Percentiles rank a stretch among this genome's conserved stretches.
Evolutionary conservation across 1,284 basidiomycete species (phyloP).

Genomic region (Trichosporon sp.): DNA sequence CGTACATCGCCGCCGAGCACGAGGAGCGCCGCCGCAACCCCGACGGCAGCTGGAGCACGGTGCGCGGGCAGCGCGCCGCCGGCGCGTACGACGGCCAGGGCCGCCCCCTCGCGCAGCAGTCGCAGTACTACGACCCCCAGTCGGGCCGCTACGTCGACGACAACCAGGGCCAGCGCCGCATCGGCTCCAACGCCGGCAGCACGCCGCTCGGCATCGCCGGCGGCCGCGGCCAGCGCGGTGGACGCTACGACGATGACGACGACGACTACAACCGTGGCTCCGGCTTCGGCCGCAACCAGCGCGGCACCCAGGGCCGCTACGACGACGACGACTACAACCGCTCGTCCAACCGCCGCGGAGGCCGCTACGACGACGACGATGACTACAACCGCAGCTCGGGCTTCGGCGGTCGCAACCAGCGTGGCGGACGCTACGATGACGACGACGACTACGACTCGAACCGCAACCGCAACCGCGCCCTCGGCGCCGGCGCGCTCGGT

Average conservation of each 20-base stretch:
- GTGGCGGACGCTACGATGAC: background rate
- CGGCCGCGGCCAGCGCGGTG: background rate
- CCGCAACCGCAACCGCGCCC: constrained; percentile 1
- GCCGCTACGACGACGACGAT: background rate
- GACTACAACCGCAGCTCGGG: background rate
- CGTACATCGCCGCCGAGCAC: background rate
- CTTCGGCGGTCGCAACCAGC: background rate
- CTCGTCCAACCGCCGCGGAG: background rate
- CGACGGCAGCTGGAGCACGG: background rate
- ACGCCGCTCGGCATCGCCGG: background rate
- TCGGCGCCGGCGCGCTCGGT: background rate
- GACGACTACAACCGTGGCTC: background rate
- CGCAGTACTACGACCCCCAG: background rate
- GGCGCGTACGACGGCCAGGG: background rate
- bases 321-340: background rate
- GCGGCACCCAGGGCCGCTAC: background rate
- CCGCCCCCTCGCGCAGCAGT: background rate
- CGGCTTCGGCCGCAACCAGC: background rate
- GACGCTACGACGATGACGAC: background rate
- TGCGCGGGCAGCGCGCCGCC: background rate
- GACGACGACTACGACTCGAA: background rate
- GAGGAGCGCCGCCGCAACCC: background rate
- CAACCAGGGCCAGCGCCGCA: background rate
- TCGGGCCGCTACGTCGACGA: background rate
- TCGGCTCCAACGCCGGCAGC: background rate